These are phyloP conservation scores for Metschnikowia gelsemii DNA, from an alignment of 805 yeast species.

Conservation along the genomic window DNA sequence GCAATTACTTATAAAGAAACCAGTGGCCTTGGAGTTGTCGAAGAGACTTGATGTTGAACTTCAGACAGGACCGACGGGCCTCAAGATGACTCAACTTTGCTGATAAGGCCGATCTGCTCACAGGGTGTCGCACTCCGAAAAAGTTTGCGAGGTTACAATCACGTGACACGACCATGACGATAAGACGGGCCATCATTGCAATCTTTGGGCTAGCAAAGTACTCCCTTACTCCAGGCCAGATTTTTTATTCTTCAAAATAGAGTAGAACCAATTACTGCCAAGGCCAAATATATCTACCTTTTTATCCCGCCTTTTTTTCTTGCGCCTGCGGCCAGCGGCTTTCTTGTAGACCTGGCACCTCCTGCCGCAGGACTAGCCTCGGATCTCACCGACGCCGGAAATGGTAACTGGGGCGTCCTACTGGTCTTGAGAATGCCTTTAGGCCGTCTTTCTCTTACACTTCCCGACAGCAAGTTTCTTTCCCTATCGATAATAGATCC, in stretches of 20 bases:
- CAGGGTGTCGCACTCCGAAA: too few relatives aligned
- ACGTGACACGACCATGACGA: not conserved
- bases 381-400: not conserved
- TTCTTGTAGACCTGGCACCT: not conserved
- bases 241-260: not conserved
- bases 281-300: not conserved
- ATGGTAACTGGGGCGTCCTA: not conserved
- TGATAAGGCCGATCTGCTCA: too few relatives aligned
- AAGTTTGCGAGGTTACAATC: not conserved
- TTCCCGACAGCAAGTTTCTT: not conserved
- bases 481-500: not conserved
- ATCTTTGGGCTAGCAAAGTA: too few relatives aligned
- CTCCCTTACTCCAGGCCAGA: too few relatives aligned
- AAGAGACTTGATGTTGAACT: too few relatives aligned
- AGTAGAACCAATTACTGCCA: not conserved
- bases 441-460: slow-evolving; percentile 3
- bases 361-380: not conserved
- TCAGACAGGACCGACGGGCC: too few relatives aligned
- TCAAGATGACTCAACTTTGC: slow-evolving; percentile 6
- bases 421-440: slow-evolving; percentile 9
- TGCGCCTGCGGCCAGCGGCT: slow-evolving; percentile 1
- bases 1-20: too few relatives aligned
- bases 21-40: too few relatives aligned
- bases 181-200: too few relatives aligned
- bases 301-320: not conserved